Evolutionary conservation across 805 yeast genomes (phyloP).

Genomic region (Candida patagonica): DNA sequence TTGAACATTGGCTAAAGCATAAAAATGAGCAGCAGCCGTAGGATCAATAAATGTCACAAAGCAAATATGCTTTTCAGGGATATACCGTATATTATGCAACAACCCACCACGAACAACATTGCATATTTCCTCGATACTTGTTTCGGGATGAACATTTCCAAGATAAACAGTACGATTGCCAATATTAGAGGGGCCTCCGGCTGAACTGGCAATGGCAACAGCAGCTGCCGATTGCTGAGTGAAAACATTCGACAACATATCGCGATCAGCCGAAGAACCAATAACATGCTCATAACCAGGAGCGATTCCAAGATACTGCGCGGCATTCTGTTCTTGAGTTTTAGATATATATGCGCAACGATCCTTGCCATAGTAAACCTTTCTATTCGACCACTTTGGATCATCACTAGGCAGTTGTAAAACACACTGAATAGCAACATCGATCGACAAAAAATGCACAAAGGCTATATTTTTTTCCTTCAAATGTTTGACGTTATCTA

Average conservation of each 20-base stretch:
- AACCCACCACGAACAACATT: conserved; percentile 94
- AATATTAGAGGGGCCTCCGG: conserved; percentile 85
- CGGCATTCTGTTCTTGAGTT: conserved; percentile 95
- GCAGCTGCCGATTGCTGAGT: conserved; percentile 96
- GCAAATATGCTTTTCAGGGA: conserved; percentile 82
- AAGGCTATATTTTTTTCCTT: conserved; percentile 71
- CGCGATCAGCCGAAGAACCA: conserved; percentile 38
- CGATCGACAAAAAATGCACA: conserved; percentile 78
- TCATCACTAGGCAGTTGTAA: conserved; percentile 53
- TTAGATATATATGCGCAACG: conserved; percentile 84
- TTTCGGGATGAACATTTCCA: conserved; percentile 82
- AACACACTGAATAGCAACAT: conserved; percentile 81
- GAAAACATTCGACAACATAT: conserved; percentile 37
- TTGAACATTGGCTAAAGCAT: conserved; percentile 85
- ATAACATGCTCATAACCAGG: conserved; percentile 74
- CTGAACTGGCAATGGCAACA: conserved; percentile 91
- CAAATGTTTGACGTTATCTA: conserved; percentile 72
- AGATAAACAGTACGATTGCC: conserved; percentile 91
- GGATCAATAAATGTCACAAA: conserved; percentile 95
- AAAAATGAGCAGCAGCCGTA: conserved; percentile 94
- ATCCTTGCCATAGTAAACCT: conserved; percentile 88
- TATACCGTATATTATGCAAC: conserved; percentile 69
- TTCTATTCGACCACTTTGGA: conserved; percentile 63
- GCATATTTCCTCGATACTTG: conserved; percentile 87
- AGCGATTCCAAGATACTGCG: conserved; percentile 83